Conservation (phyloP, 169 alveolate species). For the Blepharisma undulans region DNA sequence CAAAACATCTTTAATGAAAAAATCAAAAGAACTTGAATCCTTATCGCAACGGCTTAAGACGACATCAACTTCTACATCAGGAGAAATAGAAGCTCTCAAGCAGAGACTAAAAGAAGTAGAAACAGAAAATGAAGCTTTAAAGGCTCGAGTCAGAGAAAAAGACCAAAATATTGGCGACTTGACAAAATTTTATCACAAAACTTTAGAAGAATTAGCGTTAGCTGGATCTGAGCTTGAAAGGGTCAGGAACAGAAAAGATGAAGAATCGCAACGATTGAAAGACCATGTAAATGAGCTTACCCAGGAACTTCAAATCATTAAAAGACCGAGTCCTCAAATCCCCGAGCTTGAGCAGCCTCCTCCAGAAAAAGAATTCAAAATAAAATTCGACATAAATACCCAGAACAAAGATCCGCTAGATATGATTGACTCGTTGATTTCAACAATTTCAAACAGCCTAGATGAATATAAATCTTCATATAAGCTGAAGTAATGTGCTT, state of each 20-base stretch:
- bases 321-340: background rate
- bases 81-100: background rate
- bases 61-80: background rate
- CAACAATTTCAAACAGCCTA: background rate
- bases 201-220: background rate
- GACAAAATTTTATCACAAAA: background rate
- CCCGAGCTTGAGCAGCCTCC: background rate
- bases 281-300: background rate
- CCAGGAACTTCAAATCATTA: background rate
- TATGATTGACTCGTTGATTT: background rate
- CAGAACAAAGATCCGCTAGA: background rate
- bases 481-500: background rate
- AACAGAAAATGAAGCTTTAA: background rate
- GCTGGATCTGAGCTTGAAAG: background rate
- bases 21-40: background rate
- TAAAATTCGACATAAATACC: background rate
- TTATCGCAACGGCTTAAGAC: background rate
- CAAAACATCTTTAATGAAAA: background rate
- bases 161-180: background rate
- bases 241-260: background rate
- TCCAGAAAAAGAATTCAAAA: background rate
- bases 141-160: background rate
- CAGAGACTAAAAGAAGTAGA: background rate
- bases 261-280: background rate
- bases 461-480: background rate